A percentile compares a stretch with the other conserved stretches of the same genome.
phyloP scores from a whole-genome alignment of 805 yeast species.

The Scheffersomyces stipitis region DNA sequence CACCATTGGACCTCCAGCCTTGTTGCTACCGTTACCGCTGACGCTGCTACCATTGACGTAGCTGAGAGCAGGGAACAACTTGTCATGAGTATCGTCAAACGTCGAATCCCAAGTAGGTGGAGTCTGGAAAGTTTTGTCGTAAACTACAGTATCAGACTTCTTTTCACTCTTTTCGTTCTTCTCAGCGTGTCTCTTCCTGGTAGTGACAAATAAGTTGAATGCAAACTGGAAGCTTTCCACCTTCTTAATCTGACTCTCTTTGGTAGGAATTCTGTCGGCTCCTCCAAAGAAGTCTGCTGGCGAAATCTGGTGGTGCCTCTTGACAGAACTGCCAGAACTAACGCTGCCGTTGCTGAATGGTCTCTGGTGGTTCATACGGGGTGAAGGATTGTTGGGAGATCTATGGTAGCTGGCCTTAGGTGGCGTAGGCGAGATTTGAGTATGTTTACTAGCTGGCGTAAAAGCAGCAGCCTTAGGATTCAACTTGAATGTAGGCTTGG shows the following conservation, averaged over 20 bases:
- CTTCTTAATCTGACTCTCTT: slow-evolving; percentile 34
- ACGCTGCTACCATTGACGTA: background rate
- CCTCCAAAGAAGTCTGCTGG: slow-evolving; percentile 46
- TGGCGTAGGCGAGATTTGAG: slow-evolving; percentile 27
- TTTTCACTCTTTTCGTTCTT: slow-evolving; percentile 23
- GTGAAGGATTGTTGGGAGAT: slow-evolving; percentile 32
- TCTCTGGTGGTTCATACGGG: slow-evolving; percentile 31
- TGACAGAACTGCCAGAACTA: slow-evolving; percentile 12
- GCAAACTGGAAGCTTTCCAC: slow-evolving; percentile 36
- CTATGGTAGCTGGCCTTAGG: slow-evolving; percentile 22
- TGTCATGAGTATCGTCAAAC: slow-evolving; percentile 54
- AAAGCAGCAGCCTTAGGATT: slow-evolving; percentile 69
- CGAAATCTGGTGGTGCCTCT: slow-evolving; percentile 38
- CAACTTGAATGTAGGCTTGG: slow-evolving; percentile 63
- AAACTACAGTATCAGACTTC: slow-evolving; percentile 26
- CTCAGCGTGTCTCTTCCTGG: slow-evolving; percentile 32
- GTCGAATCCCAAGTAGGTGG: slow-evolving; percentile 77
- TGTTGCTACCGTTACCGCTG: slow-evolving; percentile 1
- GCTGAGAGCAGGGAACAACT: slow-evolving; percentile 45
- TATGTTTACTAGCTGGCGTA: slow-evolving; percentile 45
- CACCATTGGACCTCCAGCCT: slow-evolving; percentile 9
- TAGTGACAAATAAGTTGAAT: slow-evolving; percentile 55
- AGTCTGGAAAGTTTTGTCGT: slow-evolving; percentile 67
- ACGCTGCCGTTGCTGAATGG: slow-evolving; percentile 23
- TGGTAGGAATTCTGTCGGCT: slow-evolving; percentile 36